phyloP scores from a whole-genome alignment of 208 protist species.

The Wallacemonas sp. region DNA sequence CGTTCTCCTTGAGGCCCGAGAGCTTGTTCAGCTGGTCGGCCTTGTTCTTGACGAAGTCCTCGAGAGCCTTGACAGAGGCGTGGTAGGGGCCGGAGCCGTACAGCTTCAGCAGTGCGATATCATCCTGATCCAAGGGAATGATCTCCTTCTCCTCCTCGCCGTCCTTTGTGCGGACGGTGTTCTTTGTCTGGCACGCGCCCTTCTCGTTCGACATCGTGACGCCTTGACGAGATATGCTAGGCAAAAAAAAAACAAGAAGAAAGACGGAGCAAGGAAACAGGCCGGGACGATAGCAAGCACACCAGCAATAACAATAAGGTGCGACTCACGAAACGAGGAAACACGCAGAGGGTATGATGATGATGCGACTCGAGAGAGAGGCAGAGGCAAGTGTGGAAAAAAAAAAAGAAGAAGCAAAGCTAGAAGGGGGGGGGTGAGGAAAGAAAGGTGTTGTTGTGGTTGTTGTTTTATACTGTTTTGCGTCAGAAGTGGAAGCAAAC shows the following conservation, averaged over 20 bases:
- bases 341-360: no score
- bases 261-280: no score
- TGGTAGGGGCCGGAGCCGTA: constrained; percentile 98
- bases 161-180: constrained; percentile 70
- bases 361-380: no score
- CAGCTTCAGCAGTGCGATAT: constrained; percentile 99
- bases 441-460: no score
- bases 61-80: constrained; percentile 95
- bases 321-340: no score
- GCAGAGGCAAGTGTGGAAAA: not conserved
- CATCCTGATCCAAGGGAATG: constrained; percentile 96
- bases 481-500: not conserved
- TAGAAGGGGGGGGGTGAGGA: not conserved
- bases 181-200: constrained; percentile 83
- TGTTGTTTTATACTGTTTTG: no score
- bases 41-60: constrained; percentile 97
- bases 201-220: constrained; percentile 81
- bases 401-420: constrained; percentile 20
- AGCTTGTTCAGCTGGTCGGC: constrained; percentile 96
- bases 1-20: constrained; percentile 98
- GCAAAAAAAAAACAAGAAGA: no score
- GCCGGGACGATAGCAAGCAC: no score
- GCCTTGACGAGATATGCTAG: no score
- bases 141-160: constrained; percentile 88
- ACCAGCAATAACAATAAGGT: no score